Base-by-base conservation (phyloP, 2,329 filamentous ascomycete genomes). In the Trichoderma atrobrunneum region DNA sequence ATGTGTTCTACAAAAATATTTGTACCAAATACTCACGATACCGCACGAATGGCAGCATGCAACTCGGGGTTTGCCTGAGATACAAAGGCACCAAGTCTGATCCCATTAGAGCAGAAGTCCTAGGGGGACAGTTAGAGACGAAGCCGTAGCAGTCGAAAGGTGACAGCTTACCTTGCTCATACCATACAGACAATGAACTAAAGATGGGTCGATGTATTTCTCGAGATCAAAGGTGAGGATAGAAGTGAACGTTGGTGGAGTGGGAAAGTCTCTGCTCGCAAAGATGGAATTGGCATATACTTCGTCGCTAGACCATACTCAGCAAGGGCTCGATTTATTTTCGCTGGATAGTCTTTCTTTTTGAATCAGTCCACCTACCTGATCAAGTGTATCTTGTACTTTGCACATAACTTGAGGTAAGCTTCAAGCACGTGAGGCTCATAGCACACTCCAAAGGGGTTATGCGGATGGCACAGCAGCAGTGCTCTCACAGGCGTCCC, bases 21-120 rank as follows among this genome's bases (percentile, higher is more conserved):
- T 2, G 1, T 24, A 7, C 8, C n/a, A 10, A 36, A 11, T 18
- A 7, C 60, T 63, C 34, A 63, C 60, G 60, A 63, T 63, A 63
- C 28, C 16, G 60, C 60, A 24, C 60, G 60, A 0, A 63, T 43
- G 7, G 60, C 34, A 14, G 60, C 60, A 5, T 63, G 60, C 21
- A 63, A 21, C 4, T 63, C 21, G 1, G 34, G 34, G 2, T 63
- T 63, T 12, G 21, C 14, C 28, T 63, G 60, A n/a, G 60, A 63
- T 12, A 63, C 5, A 28, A 63, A 43, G 21, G 60, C 60, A 1
- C 60, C 60, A 12, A 63, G 60, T 28, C 60, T 63, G 5, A 63
- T 63, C 5, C 60, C 60, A 28, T 63, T 63, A 8, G 60, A 63
- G 34, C 60, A 63, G 60, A 63, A 63, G 1, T 63, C 60, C 60